Evolutionary conservation across 148 eudicot genomes (phyloP).

Genomic region (Euryodendron excelsum): DNA sequence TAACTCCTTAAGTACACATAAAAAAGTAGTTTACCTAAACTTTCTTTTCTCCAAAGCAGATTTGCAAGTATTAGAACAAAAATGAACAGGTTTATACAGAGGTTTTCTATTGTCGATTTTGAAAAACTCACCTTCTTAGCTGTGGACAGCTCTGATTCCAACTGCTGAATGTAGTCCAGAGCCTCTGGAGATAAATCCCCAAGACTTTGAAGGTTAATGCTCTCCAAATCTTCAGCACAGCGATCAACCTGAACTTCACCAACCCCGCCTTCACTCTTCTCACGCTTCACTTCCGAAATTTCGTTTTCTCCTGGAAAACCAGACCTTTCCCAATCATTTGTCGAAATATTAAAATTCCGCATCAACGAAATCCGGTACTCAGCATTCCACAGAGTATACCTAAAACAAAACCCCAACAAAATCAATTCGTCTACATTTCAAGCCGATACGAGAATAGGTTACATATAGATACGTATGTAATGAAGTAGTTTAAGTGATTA

Average conservation of each 20-base stretch:
- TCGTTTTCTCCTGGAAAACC: conserved; percentile 28
- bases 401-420: conserved; percentile 16
- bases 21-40: neutral
- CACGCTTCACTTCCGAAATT: conserved; percentile 26
- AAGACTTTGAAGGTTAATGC: conserved; percentile 33
- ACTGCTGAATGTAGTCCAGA: conserved; percentile 54
- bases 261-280: conserved; percentile 29
- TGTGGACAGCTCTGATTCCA: conserved; percentile 53
- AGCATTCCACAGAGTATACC: conserved; percentile 91
- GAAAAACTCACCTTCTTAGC: conserved; percentile 52
- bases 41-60: neutral
- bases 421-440: conserved; percentile 1
- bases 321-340: conserved; percentile 26
- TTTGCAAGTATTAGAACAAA: neutral
- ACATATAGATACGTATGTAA: neutral
- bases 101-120: neutral
- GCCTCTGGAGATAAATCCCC: conserved; percentile 55
- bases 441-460: neutral
- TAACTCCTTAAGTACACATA: neutral
- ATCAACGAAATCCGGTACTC: conserved; percentile 76
- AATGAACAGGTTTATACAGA: neutral
- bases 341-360: conserved; percentile 65
- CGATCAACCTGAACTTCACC: conserved; percentile 20
- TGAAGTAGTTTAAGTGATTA: conserved; percentile 15
- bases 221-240: conserved; percentile 32